These are phyloP conservation scores for Tricholoma sp. DNA, from an alignment of 768 basidiomycete genomes.

Conservation along the genomic window DNA sequence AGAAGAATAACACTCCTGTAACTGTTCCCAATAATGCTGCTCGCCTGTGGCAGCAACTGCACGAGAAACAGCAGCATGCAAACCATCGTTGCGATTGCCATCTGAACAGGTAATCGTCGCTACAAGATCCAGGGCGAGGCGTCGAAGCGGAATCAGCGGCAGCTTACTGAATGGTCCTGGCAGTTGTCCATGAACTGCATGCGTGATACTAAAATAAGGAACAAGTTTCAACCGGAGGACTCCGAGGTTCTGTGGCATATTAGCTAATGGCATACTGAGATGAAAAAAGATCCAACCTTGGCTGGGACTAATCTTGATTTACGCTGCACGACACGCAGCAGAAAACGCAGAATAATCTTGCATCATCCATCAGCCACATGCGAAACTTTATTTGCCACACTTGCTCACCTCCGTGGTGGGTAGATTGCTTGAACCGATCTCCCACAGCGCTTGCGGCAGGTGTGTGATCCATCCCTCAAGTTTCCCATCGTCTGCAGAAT, in stretches of 20 bases:
- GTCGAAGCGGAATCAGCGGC: conserved; percentile 36
- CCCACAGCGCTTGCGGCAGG: conserved; percentile 84
- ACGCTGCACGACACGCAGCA: conserved; percentile 60
- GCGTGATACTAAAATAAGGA: conserved; percentile 77
- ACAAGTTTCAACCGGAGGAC: conserved; percentile 55
- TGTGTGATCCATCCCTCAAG: conserved; percentile 66
- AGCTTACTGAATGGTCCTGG: conserved; percentile 76
- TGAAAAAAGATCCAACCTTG: conserved; percentile 33
- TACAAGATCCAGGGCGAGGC: conserved; percentile 63
- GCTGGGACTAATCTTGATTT: conserved; percentile 37
- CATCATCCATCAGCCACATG: neutral
- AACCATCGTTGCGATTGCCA: conserved; percentile 4
- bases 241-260: conserved; percentile 35
- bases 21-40: conserved; percentile 33
- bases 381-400: neutral
- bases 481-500: conserved; percentile 23
- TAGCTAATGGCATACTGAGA: conserved; percentile 4
- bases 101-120: conserved; percentile 24
- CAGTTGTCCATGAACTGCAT: conserved; percentile 68
- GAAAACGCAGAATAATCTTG: conserved; percentile 53
- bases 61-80: conserved; percentile 25
- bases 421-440: conserved; percentile 57
- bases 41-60: conserved; percentile 35
- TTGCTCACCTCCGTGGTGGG: conserved; percentile 53
- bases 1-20: conserved; percentile 9